Percentiles rank a stretch among this genome's conserved stretches.
Conservation (phyloP, 306 rosid genomes). For the Prunus padus region DNA sequence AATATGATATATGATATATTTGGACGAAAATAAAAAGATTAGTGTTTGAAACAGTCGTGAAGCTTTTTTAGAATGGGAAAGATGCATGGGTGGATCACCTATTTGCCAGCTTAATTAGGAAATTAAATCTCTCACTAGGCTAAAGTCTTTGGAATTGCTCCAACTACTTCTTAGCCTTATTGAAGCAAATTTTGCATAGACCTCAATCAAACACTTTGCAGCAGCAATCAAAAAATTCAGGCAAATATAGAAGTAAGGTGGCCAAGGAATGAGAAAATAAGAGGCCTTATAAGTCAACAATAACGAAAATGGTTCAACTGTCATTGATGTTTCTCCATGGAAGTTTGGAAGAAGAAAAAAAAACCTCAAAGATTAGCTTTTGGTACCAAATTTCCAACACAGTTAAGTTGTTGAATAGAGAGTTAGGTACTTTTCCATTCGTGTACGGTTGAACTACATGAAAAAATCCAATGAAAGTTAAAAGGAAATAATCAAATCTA, state of each 20-base stretch:
- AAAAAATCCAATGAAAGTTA: background rate
- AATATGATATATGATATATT: background rate
- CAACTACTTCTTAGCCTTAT: background rate
- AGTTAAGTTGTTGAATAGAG: background rate
- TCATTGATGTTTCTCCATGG: background rate
- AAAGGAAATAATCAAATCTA: conserved; percentile 15
- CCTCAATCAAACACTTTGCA: background rate
- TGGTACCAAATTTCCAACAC: background rate
- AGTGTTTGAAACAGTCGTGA: background rate
- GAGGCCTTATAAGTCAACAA: background rate
- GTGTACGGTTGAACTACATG: conserved; percentile 33
- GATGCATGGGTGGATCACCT: background rate
- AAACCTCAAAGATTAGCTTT: background rate
- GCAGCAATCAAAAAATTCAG: background rate
- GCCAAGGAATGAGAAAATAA: background rate
- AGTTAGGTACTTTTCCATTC: conserved; percentile 2
- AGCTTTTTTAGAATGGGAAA: background rate
- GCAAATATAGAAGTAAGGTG: background rate
- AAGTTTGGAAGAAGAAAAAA: background rate
- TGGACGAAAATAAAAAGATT: background rate
- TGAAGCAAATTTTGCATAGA: background rate
- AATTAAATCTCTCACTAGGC: background rate
- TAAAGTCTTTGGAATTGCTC: background rate
- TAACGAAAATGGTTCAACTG: background rate
- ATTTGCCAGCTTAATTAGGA: background rate